A percentile compares a stretch with the other conserved stretches of the same genome.
These are phyloP conservation scores for Hydnum rufescens DNA, from an alignment of 768 basidiomycete genomes.

Conservation along the genomic window DNA sequence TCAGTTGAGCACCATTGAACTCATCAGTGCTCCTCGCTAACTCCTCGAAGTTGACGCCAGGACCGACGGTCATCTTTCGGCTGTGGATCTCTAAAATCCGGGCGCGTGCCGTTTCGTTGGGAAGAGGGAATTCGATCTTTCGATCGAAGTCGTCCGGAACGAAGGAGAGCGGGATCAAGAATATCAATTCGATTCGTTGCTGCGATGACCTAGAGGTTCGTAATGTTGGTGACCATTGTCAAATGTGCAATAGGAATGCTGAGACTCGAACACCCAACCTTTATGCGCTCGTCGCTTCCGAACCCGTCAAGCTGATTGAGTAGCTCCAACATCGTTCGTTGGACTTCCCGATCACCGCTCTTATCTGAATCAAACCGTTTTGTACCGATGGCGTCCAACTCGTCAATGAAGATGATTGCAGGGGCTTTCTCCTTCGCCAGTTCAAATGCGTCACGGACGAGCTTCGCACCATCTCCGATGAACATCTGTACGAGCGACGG, in stretches of 20 bases:
- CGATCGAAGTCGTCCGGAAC: conserved; percentile 93
- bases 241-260: neutral
- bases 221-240: conserved; percentile 2
- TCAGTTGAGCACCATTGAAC: conserved; percentile 92
- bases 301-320: conserved; percentile 98
- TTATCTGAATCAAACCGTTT: conserved; percentile 98
- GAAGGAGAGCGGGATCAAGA: conserved; percentile 92
- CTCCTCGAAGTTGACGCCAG: conserved; percentile 93
- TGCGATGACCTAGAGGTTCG: conserved; percentile 61
- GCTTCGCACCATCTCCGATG: conserved; percentile 97
- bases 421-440: conserved; percentile 96
- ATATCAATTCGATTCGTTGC: conserved; percentile 99
- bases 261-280: conserved; percentile 32
- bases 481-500: conserved; percentile 99
- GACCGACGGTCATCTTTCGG: conserved; percentile 76
- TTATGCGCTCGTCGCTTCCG: conserved; percentile 91
- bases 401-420: conserved; percentile 98
- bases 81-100: conserved; percentile 94
- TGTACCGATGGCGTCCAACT: conserved; percentile 95
- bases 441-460: conserved; percentile 95
- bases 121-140: conserved; percentile 96
- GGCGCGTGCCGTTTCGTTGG: conserved; percentile 89
- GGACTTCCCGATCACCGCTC: conserved; percentile 98
- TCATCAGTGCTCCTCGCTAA: conserved; percentile 93
- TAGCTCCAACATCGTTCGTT: conserved; percentile 97